Evolutionary conservation across 371 early-diverging fungal species (phyloP).

Genomic region (Zychaea mexicana): DNA sequence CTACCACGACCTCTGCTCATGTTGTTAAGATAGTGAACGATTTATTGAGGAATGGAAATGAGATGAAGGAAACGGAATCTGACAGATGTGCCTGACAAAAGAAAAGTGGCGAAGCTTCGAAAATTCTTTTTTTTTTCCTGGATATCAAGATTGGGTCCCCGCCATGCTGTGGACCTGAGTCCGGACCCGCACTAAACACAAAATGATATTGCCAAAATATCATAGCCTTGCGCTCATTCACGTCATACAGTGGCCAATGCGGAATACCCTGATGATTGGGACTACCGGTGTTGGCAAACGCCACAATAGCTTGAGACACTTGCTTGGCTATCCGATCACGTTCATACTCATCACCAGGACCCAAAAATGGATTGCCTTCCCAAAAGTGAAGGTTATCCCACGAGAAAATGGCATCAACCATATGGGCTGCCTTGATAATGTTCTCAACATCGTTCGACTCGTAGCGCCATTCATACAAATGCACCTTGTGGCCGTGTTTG

Average conservation of each 20-base stretch:
- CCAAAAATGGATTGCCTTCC: constrained; percentile 37
- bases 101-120: too few relatives aligned
- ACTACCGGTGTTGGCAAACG: constrained; percentile 24
- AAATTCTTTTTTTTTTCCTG: too few relatives aligned
- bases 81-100: too few relatives aligned
- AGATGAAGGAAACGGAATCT: too few relatives aligned
- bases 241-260: constrained; percentile 27
- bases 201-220: too few relatives aligned
- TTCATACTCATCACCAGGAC: constrained; percentile 33
- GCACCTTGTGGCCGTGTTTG: constrained; percentile 25
- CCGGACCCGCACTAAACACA: too few relatives aligned
- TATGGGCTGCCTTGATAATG: constrained; percentile 43
- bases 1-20: too few relatives aligned
- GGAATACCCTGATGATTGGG: constrained; percentile 33
- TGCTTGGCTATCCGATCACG: constrained; percentile 39
- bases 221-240: constrained; percentile 15
- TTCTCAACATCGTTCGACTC: constrained; percentile 37
- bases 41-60: too few relatives aligned
- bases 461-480: constrained; percentile 40
- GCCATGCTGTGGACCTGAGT: too few relatives aligned
- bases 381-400: constrained; percentile 42
- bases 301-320: constrained; percentile 26
- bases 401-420: constrained; percentile 42
- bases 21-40: too few relatives aligned
- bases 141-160: too few relatives aligned